Evolutionary conservation across 2,329 filamentous ascomycete genomes (phyloP), one percentile per base, ranked within the genome.

Genomic region (Metarhizium rileyi): DNA sequence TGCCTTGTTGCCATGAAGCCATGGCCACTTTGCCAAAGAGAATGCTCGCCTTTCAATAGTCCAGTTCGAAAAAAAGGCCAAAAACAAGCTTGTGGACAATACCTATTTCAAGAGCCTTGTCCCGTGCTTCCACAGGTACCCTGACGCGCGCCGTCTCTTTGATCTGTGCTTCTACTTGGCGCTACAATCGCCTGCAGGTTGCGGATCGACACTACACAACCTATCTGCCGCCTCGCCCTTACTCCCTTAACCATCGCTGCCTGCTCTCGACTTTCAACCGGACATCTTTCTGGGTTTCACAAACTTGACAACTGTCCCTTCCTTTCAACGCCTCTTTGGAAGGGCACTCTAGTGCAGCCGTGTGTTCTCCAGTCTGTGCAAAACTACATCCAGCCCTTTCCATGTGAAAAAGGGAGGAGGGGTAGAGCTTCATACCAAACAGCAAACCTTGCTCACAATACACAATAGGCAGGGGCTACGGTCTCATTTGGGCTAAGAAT

Each of bases 201-300:
- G 50, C 54, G 50, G 50, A 55, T 56, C 47, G 50, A 55, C 44
- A 53, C 56, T 52, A 50, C 51, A 55, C 52, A 50, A 53, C 44
- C 45, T 23, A 14, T 33, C 41, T 48, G 40, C 30, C 42, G 35
- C 46, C 50, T 49, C 36, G 44, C 49, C 48, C 30, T 50, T 50
- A 44, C 47, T 49, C 48, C 44, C 27, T 50, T 53, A 43, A 48
- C 22, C 41, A 36, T 38, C 40, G 18, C 45, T 47, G 30, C 42
- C 26, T 20, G 23, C 25, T 35, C 47, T 30, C 25, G 18, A 42
- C 26, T 33, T 33, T 48, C 49, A 33, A 41, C 40, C 28, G 28
- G 33, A 14, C 43, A 27, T 44, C 16, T 44, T 48, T 25, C 45
- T 30, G 18, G 14, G 33, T 44, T 44, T 44, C 27, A 47, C 48